These are phyloP conservation scores for Delitschia confertaspora DNA, from an alignment of 495 filamentous ascomycete genomes.

Conservation along the genomic window DNA sequence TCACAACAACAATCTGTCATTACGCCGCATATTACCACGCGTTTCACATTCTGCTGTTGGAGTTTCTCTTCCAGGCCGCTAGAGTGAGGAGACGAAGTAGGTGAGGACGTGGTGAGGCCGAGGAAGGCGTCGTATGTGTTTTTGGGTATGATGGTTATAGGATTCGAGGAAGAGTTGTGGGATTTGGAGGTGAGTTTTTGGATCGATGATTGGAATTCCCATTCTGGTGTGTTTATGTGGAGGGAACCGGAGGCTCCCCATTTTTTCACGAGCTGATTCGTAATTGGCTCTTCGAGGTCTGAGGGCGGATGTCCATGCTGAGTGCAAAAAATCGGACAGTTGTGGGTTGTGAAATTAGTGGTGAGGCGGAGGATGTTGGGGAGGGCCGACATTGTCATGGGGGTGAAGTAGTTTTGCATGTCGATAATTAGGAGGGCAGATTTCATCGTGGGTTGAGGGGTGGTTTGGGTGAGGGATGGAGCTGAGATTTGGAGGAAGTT, in stretches of 20 bases:
- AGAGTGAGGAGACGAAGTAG: too few relatives aligned
- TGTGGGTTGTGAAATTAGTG: conserved; percentile 28
- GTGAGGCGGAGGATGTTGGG: conserved; percentile 32
- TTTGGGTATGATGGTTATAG: conserved; percentile 18
- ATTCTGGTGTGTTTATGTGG: conserved; percentile 25
- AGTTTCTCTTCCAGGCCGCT: conserved; percentile 26
- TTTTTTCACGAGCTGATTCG: conserved; percentile 39
- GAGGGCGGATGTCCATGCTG: conserved; percentile 37
- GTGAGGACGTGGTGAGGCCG: too few relatives aligned
- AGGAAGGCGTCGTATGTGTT: conserved; percentile 31
- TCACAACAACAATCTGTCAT: conserved; percentile 42
- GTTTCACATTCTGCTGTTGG: conserved; percentile 17
- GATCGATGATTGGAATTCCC: too few relatives aligned
- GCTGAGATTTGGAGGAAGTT: too few relatives aligned
- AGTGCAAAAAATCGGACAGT: conserved; percentile 36
- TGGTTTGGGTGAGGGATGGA: too few relatives aligned
- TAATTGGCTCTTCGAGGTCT: conserved; percentile 33
- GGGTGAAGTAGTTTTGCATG: conserved; percentile 28
- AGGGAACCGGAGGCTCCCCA: conserved; percentile 36
- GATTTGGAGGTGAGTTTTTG: conserved; percentile 34
- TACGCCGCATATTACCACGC: conserved; percentile 38
- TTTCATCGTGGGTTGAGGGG: conserved; percentile 26
- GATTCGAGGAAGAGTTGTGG: conserved; percentile 3
- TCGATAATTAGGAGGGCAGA: conserved; percentile 31
- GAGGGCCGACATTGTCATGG: conserved; percentile 30